A percentile compares a stretch with the other conserved stretches of the same genome.
These are phyloP conservation scores for Syzygium malaccense DNA, from an alignment of 441 rosid species.

Conservation along the genomic window DNA sequence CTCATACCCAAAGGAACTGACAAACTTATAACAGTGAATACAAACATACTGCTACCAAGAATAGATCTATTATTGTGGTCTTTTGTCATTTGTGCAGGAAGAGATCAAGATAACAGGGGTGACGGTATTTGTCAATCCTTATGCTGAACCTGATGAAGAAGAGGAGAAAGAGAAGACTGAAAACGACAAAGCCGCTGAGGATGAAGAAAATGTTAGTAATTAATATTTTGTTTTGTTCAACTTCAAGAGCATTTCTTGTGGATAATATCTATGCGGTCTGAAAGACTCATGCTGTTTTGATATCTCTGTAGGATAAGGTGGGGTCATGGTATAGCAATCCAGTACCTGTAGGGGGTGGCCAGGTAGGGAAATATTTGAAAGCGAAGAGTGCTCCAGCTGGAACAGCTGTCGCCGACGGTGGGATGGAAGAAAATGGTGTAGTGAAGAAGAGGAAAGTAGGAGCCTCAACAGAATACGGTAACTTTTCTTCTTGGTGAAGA, in stretches of 20 bases:
- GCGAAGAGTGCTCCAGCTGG: slow-evolving; percentile 43
- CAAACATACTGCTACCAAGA: not conserved
- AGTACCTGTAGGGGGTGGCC: slow-evolving; percentile 39
- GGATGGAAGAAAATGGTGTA: slow-evolving; percentile 19
- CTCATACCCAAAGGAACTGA: not conserved
- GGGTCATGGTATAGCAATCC: slow-evolving; percentile 99
- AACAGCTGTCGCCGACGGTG: slow-evolving; percentile 25
- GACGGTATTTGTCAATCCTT: slow-evolving; percentile 83
- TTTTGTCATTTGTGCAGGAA: slow-evolving; percentile 41
- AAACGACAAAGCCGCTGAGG: slow-evolving; percentile 34
- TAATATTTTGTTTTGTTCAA: not conserved
- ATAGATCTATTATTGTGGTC: not conserved
- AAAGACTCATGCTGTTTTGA: not conserved
- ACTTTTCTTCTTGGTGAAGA: slow-evolving; percentile 75
- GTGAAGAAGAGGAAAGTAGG: slow-evolving; percentile 65
- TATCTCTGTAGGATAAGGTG: slow-evolving; percentile 57
- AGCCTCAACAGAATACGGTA: slow-evolving; percentile 45
- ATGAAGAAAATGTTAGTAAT: slow-evolving; percentile 63
- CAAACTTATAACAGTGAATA: not conserved
- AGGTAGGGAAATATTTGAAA: slow-evolving; percentile 82
- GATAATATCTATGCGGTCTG: not conserved
- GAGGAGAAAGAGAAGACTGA: slow-evolving; percentile 63
- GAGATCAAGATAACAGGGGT: slow-evolving; percentile 72
- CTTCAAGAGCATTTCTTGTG: not conserved
- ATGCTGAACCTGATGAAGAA: slow-evolving; percentile 76